These are phyloP conservation scores for Apophysomyces elegans DNA, from an alignment of 371 early-diverging fungal genomes.

Conservation along the genomic window DNA sequence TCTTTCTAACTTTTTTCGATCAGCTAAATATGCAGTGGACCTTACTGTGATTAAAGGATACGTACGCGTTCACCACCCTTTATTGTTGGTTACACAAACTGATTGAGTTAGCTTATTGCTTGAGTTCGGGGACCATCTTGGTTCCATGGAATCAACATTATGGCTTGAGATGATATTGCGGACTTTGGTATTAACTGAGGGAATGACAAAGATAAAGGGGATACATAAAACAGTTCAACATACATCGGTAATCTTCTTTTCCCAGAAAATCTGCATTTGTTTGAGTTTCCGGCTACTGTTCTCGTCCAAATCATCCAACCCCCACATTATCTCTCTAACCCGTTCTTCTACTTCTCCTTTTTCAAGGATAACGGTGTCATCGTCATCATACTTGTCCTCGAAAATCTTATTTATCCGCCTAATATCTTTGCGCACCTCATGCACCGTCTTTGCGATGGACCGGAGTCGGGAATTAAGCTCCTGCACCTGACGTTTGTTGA, in stretches of 20 bases:
- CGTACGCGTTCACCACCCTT: too few species aligned
- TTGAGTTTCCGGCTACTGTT: conserved; percentile 37
- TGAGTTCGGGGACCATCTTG: too few species aligned
- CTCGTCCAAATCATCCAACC: conserved; percentile 52
- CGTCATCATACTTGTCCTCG: conserved; percentile 22
- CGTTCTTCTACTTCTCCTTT: conserved; percentile 35
- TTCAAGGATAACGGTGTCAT: conserved; percentile 20
- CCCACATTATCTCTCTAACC: conserved; percentile 59
- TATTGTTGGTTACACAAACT: too few species aligned
- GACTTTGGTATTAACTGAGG: not conserved
- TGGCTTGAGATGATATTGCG: too few species aligned
- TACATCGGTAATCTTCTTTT: not conserved
- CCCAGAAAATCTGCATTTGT: conserved; percentile 18
- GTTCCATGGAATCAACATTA: too few species aligned
- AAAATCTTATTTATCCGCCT: conserved; percentile 7
- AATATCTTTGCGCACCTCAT: conserved; percentile 24
- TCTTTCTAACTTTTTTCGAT: too few species aligned
- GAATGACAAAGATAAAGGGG: not conserved
- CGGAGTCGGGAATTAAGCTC: conserved; percentile 18
- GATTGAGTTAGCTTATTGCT: too few species aligned
- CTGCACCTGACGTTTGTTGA: conserved; percentile 27
- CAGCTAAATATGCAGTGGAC: too few species aligned
- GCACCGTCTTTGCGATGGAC: conserved; percentile 22
- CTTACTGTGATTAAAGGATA: too few species aligned
- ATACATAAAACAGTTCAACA: conserved; percentile 5